phyloP scores from a whole-genome alignment of 2,329 filamentous ascomycete species.

The Escovopsis weberi region DNA sequence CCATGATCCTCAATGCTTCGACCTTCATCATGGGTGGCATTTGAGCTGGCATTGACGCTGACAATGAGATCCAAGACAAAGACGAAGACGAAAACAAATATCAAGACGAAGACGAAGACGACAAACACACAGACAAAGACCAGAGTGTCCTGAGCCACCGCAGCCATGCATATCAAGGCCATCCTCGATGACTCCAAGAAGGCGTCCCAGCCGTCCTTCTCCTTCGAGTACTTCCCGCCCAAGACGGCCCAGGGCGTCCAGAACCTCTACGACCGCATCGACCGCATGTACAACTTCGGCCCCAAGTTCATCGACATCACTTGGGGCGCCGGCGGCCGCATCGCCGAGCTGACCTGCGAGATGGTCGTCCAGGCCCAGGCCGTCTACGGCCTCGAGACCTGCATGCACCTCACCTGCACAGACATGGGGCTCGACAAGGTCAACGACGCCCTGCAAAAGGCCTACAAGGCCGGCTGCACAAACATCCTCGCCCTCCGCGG shows the following conservation, averaged over 20 bases:
- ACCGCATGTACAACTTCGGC: constrained; percentile 90
- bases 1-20: no score
- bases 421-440: constrained; percentile 93
- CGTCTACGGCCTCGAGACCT: constrained; percentile 91
- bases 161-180: constrained; percentile 84
- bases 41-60: no score
- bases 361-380: constrained; percentile 96
- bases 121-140: no score
- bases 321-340: constrained; percentile 88
- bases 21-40: no score
- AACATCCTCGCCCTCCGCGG: constrained; percentile 92
- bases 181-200: constrained; percentile 74
- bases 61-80: no score
- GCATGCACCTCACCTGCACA: constrained; percentile 97
- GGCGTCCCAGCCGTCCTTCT: constrained; percentile 76
- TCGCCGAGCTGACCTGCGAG: constrained; percentile 86
- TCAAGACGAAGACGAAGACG: no score
- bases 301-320: constrained; percentile 97
- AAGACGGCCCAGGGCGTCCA: constrained; percentile 97
- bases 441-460: constrained; percentile 71
- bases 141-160: no score
- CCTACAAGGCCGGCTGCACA: constrained; percentile 90
- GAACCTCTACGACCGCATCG: constrained; percentile 98
- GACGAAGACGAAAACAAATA: no score
- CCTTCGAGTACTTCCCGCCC: constrained; percentile 98